A percentile compares a stretch with the other conserved stretches of the same genome.
These are phyloP conservation scores for Trichoderma guizhouense DNA, from an alignment of 2,329 filamentous ascomycete species.

Conservation along the genomic window DNA sequence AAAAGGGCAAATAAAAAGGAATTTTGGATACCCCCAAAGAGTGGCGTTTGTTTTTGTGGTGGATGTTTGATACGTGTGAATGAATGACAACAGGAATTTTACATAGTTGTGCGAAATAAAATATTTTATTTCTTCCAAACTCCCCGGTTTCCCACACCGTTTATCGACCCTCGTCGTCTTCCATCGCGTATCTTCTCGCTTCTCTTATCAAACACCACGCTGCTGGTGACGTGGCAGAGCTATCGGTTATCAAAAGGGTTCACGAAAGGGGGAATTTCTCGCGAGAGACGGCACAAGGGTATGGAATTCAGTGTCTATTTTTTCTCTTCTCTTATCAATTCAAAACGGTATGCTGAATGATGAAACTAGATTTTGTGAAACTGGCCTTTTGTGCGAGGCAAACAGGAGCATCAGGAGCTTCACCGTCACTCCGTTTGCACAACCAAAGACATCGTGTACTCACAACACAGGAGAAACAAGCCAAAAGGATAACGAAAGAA, in stretches of 20 bases:
- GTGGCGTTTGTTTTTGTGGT: conserved; percentile 1
- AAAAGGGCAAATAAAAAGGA: neutral
- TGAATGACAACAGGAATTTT: neutral
- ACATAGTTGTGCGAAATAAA: conserved; percentile 6
- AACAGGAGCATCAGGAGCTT: neutral
- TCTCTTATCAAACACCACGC: neutral
- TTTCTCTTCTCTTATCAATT: neutral
- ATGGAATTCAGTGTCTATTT: neutral
- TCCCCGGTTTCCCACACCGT: neutral
- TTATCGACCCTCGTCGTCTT: neutral
- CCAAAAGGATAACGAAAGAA: no score
- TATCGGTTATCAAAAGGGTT: neutral
- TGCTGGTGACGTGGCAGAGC: neutral
- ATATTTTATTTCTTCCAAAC: neutral
- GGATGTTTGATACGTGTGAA: neutral
- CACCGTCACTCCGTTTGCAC: neutral
- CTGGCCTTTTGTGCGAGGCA: neutral
- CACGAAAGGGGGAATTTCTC: neutral
- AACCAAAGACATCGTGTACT: neutral
- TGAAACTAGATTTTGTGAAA: neutral
- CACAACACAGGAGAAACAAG: neutral
- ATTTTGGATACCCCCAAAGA: conserved; percentile 1
- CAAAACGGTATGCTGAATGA: neutral
- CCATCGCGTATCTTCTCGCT: neutral
- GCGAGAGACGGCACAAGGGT: neutral